Percentiles rank a stretch among this genome's conserved stretches.
Conservation (phyloP, 2,329 filamentous ascomycete species). For the Sclerotinia glacialis region DNA sequence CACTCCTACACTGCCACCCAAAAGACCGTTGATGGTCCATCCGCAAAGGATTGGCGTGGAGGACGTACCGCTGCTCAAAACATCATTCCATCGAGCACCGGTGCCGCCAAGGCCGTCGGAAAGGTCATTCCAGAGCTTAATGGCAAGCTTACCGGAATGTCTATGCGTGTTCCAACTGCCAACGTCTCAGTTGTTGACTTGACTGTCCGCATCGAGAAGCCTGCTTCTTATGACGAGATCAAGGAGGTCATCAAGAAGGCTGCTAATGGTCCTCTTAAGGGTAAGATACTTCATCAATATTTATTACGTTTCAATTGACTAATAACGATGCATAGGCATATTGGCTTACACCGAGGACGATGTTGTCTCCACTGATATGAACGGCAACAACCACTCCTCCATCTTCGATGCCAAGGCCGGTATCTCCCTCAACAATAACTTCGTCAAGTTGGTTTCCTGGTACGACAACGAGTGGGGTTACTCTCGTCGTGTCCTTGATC, state of each 20-base stretch:
- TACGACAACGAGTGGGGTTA: conserved; percentile 99
- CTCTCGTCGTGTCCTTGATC: conserved; percentile 90
- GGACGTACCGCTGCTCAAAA: conserved; percentile 98
- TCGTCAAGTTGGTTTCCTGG: conserved; percentile 94
- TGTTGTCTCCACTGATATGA: conserved; percentile 89
- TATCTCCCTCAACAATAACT: conserved; percentile 97
- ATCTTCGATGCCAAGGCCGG: conserved; percentile 99
- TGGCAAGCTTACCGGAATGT: conserved; percentile 99
- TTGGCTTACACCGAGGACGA: conserved; percentile 97
- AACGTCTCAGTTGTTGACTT: conserved; percentile 99
- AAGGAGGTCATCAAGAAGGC: conserved; percentile 88
- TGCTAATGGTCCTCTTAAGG: conserved; percentile 79
- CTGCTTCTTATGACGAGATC: conserved; percentile 84
- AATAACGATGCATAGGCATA: conserved; percentile 56
- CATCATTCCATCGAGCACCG: conserved; percentile 99
- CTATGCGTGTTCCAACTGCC: conserved; percentile 97
- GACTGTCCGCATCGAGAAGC: conserved; percentile 91
- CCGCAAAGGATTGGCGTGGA: conserved; percentile 98
- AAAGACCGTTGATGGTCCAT: conserved; percentile 98
- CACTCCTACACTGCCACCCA: conserved; percentile 99
- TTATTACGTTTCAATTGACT: not conserved
- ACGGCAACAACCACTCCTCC: conserved; percentile 88
- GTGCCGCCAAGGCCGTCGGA: conserved; percentile 99
- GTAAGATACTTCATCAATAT: conserved; percentile 49
- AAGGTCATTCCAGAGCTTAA: conserved; percentile 98